Evolutionary conservation across 768 basidiomycete genomes (phyloP).

Genomic region (Baorangia bicolor): DNA sequence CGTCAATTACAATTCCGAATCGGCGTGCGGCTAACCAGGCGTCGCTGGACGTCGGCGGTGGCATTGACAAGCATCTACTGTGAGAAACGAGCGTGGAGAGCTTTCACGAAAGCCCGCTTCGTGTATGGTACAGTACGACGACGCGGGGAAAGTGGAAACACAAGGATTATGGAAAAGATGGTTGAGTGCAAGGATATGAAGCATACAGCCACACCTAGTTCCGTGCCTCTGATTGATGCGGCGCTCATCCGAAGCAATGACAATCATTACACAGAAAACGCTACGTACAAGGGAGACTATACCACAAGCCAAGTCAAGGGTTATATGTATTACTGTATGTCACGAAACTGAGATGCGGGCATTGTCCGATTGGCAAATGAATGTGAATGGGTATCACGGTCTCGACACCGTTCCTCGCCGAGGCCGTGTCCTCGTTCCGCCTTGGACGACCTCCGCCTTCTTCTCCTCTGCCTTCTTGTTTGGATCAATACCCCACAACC

Average conservation of each 20-base stretch:
- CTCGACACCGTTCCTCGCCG: conserved; percentile 22
- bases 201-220: not conserved
- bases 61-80: conserved; percentile 49
- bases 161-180: not conserved
- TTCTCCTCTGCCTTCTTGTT: conserved; percentile 30
- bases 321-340: not conserved
- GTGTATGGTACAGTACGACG: conserved; percentile 10
- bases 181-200: not conserved
- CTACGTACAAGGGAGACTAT: not conserved
- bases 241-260: not conserved
- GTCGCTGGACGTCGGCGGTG: conserved; percentile 67
- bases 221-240: not conserved
- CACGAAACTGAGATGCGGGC: conserved; percentile 8
- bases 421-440: conserved; percentile 34
- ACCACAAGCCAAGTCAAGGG: not conserved
- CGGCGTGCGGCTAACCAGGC: conserved; percentile 77
- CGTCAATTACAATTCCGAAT: conserved; percentile 95
- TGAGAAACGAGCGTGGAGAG: conserved; percentile 21
- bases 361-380: not conserved
- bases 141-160: not conserved
- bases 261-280: not conserved
- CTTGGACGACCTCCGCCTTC: conserved; percentile 15
- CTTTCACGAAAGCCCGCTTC: conserved; percentile 19
- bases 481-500: conserved; percentile 36
- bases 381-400: conserved; percentile 5